Conservation (phyloP, 2,329 filamentous ascomycete species). For the Pleoardoris graminearum region DNA sequence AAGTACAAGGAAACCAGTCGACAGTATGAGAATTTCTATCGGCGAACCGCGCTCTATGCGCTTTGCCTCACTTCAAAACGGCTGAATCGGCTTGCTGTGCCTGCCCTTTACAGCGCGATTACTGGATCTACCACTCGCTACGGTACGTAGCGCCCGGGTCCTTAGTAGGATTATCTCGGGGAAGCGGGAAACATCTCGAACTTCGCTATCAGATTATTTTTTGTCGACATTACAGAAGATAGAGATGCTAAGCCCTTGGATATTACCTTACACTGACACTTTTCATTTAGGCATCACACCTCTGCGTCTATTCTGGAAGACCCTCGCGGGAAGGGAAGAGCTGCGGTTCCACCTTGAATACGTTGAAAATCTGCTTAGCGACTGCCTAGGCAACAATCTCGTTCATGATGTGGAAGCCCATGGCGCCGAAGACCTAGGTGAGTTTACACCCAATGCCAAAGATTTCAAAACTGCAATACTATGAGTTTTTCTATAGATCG, state of each 20-base stretch:
- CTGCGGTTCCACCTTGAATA: slow-evolving; percentile 22
- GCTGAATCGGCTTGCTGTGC: slow-evolving; percentile 23
- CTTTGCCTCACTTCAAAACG: slow-evolving; percentile 25
- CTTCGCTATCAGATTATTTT: too few species aligned
- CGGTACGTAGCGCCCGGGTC: slow-evolving; percentile 3
- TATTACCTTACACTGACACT: neutral
- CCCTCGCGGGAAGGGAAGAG: slow-evolving; percentile 6
- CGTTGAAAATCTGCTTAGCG: slow-evolving; percentile 30
- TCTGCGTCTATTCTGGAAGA: slow-evolving; percentile 24
- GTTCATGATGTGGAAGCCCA: slow-evolving; percentile 9
- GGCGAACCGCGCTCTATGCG: slow-evolving; percentile 20
- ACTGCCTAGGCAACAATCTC: slow-evolving; percentile 26
- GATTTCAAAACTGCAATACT: too few species aligned
- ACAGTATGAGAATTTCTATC: slow-evolving; percentile 27
- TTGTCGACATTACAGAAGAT: too few species aligned
- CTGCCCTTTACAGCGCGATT: slow-evolving; percentile 30
- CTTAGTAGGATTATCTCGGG: too few species aligned
- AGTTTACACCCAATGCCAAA: neutral
- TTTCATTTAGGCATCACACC: slow-evolving; percentile 5
- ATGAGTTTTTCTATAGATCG: neutral
- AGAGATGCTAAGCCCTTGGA: neutral
- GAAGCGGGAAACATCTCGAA: too few species aligned
- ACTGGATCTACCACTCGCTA: slow-evolving; percentile 18
- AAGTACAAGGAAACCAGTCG: slow-evolving; percentile 20
- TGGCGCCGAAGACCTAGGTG: slow-evolving; percentile 8